Evolutionary conservation across 331 rosid genomes (phyloP).

Genomic region (Malus hybrid): DNA sequence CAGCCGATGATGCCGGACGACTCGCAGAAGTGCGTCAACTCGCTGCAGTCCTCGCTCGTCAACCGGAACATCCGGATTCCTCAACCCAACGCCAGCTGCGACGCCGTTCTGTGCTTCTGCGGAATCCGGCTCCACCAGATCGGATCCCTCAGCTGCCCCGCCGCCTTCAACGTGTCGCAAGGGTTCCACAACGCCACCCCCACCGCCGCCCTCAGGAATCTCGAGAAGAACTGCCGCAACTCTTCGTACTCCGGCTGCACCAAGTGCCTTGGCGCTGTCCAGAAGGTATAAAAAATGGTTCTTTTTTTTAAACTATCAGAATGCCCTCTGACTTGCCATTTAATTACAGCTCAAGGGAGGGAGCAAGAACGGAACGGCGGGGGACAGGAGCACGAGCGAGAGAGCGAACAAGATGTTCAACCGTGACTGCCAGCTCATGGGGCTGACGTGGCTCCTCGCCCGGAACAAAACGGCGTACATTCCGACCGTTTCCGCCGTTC

Average conservation of each 20-base stretch:
- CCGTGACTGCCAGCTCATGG: constrained; percentile 96
- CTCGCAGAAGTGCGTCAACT: constrained; percentile 89
- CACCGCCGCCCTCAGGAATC: constrained; percentile 53
- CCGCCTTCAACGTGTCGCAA: constrained; percentile 66
- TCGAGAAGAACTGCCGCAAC: constrained; percentile 77
- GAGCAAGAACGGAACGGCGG: constrained; percentile 36
- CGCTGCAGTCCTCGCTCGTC: constrained; percentile 66
- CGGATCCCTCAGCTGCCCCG: constrained; percentile 67
- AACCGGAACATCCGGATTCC: constrained; percentile 67
- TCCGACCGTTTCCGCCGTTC: constrained; percentile 91
- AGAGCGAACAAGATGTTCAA: constrained; percentile 77
- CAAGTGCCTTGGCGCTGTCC: constrained; percentile 70
- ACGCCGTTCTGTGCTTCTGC: constrained; percentile 83
- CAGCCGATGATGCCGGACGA: constrained; percentile 96
- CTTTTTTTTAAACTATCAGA: background rate
- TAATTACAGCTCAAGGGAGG: constrained; percentile 46
- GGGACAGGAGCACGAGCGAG: constrained; percentile 33
- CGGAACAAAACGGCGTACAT: constrained; percentile 85
- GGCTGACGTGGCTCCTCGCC: constrained; percentile 85
- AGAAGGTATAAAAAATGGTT: constrained; percentile 33
- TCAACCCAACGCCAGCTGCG: constrained; percentile 85
- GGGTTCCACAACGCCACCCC: constrained; percentile 66
- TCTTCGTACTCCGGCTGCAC: constrained; percentile 89
- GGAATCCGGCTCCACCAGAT: constrained; percentile 93
- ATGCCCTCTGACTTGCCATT: background rate